Evolutionary conservation across 2,329 filamentous ascomycete species (phyloP).

Genomic region (Fusarium musae): DNA sequence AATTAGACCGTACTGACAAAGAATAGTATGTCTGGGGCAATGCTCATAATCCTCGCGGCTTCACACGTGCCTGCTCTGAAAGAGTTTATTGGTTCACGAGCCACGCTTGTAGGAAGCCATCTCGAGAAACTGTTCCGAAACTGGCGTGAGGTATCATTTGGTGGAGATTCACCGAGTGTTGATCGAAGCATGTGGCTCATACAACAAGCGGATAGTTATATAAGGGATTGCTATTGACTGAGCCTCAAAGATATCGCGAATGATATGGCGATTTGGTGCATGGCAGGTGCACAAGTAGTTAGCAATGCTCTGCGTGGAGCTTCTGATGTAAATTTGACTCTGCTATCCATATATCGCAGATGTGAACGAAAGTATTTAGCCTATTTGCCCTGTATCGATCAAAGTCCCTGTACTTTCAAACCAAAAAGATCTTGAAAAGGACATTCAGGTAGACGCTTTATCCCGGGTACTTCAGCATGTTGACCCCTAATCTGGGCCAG

Average conservation of each 20-base stretch:
- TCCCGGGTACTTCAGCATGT: too few relatives aligned
- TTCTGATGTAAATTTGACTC: background rate
- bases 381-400: too few relatives aligned
- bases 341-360: background rate
- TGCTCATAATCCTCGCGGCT: conserved; percentile 60
- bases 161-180: conserved; percentile 57
- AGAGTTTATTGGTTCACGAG: conserved; percentile 52
- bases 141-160: conserved; percentile 56
- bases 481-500: too few relatives aligned
- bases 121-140: conserved; percentile 52
- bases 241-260: background rate
- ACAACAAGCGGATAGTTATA: conserved; percentile 55
- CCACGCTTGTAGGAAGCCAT: conserved; percentile 54
- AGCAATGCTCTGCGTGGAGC: background rate
- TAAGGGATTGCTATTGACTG: conserved; percentile 45
- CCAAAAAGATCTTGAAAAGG: too few relatives aligned
- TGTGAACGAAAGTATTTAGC: background rate
- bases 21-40: conserved; percentile 59
- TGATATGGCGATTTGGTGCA: fast-evolving
- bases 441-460: too few relatives aligned
- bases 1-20: fast-evolving
- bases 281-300: fast-evolving
- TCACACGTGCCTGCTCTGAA: conserved; percentile 53
- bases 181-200: conserved; percentile 60
- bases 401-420: too few relatives aligned